phyloP scores from a whole-genome alignment of 163 green algal genomes.

The Chlorella variabilis region DNA sequence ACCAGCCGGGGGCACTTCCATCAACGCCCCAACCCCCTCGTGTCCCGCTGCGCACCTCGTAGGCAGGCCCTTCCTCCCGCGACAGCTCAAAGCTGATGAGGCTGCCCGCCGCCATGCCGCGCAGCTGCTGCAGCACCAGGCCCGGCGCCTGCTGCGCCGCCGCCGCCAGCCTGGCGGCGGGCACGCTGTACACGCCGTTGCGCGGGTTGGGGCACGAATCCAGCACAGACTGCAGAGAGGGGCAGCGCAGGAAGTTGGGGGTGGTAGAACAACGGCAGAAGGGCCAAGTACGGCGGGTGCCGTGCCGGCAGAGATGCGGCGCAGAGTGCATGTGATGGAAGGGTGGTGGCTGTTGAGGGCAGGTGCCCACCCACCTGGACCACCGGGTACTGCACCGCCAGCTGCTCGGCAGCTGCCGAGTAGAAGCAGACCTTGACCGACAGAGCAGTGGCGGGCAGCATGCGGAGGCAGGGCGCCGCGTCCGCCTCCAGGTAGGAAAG shows the following conservation, averaged over 20 bases:
- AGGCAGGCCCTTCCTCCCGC: constrained; percentile 28
- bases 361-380: constrained; percentile 38
- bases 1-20: too few species aligned
- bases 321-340: too few species aligned
- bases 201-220: constrained; percentile 35
- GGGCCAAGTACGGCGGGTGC: not conserved
- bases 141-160: constrained; percentile 10
- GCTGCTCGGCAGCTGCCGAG: constrained; percentile 45
- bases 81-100: constrained; percentile 51
- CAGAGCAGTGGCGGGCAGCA: constrained; percentile 59
- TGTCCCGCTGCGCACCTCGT: constrained; percentile 30
- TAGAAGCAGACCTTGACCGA: constrained; percentile 78
- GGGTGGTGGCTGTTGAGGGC: too few species aligned
- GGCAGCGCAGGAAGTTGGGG: too few species aligned
- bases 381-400: constrained; percentile 55
- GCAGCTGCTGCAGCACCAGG: constrained; percentile 36
- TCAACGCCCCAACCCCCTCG: too few species aligned
- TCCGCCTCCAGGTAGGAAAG: constrained; percentile 75
- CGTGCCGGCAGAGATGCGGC: too few species aligned
- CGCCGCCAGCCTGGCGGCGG: constrained; percentile 38
- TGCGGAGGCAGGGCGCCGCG: constrained; percentile 30
- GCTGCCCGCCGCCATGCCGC: constrained; percentile 18
- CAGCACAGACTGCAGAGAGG: constrained; percentile 52
- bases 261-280: not conserved
- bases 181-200: constrained; percentile 44